Base-by-base conservation (phyloP, 805 yeast genomes). In the Wickerhamiella australiensis region DNA sequence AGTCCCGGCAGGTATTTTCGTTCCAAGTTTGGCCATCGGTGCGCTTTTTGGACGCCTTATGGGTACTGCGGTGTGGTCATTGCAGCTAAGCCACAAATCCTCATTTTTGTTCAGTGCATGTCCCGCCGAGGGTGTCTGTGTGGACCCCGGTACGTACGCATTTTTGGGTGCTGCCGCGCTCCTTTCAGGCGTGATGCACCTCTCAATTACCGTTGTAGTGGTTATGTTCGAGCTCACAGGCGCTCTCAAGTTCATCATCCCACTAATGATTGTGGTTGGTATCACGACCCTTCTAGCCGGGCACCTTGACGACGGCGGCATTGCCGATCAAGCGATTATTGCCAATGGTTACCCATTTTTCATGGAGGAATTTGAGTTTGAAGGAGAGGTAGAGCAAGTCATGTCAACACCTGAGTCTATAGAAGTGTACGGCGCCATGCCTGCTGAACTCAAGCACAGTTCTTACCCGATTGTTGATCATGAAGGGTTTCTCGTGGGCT, bases 221-320 rank as follows among this genome's bases (percentile, higher is more conserved):
- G 82, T 94, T 38, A 87, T 92, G 94, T 85, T 88, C 65, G 97
- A 92, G 66, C 68, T 92, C 50, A 92, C 99, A 0, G 99, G 98
- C 27, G 98, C 98, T 0, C 69, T 88, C 50, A 77, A 82, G 45
- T 92, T 85, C 61, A 84, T 92, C 52, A 74, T 94, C 11, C 99
- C 99, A 2, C 85, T 95, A 0, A 92, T 92, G 98, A 82, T 92
- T 47, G 94, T 86, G 0, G 95, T 92, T 1, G 90, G 95, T 1
- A 76, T 81, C 8, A 88, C 97, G 2, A 85, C 85, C 59, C 67
- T 79, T 33, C 78, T 92, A n/a, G 77, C 78, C 56, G 92, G 84
- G 52, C 71, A 68, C 50, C 80, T 82, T 70, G 94, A 95, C 2
- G 70, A 74, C 21, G 85, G 82, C 11, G 98, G 97, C 1, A 90